phyloP scores from a whole-genome alignment of 78 protist species.

The Dictyostelium firmibasis region DNA sequence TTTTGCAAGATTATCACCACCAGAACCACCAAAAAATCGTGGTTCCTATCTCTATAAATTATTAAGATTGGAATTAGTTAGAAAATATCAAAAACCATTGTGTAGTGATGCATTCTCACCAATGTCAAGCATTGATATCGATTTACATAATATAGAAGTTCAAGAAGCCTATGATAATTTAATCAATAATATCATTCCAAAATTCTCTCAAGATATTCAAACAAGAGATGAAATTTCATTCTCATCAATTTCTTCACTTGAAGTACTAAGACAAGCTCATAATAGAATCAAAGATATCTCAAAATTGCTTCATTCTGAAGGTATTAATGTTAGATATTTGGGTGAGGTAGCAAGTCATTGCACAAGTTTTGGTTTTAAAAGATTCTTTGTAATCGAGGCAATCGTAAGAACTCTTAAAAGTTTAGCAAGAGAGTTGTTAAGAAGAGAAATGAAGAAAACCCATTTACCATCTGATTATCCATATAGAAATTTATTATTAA shows the following conservation, averaged over 20 bases:
- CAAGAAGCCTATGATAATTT: constrained; percentile 31
- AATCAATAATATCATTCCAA: constrained; percentile 34
- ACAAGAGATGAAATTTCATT: not conserved
- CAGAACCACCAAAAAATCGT: constrained; percentile 69
- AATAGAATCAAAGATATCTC: not conserved
- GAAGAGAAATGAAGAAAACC: constrained; percentile 77
- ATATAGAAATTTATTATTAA: constrained; percentile 51
- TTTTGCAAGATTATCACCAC: constrained; percentile 77
- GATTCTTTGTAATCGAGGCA: constrained; percentile 30
- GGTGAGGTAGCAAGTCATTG: constrained; percentile 2
- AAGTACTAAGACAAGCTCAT: too few relatives aligned
- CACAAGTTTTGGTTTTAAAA: not conserved
- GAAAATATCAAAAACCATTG: constrained; percentile 29
- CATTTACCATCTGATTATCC: constrained; percentile 77
- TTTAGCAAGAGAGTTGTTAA: constrained; percentile 60
- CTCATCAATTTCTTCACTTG: not conserved
- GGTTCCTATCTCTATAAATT: constrained; percentile 68
- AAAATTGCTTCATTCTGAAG: constrained; percentile 32
- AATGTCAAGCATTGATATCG: constrained; percentile 25
- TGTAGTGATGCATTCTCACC: constrained; percentile 80
- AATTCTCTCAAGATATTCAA: not conserved
- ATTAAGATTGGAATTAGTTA: constrained; percentile 70
- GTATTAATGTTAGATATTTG: constrained; percentile 48
- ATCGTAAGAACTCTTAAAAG: constrained; percentile 20
- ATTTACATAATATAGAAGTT: constrained; percentile 68